phyloP scores from a whole-genome alignment of 108 stramenopile species.

The Skeletonema menzelii region DNA sequence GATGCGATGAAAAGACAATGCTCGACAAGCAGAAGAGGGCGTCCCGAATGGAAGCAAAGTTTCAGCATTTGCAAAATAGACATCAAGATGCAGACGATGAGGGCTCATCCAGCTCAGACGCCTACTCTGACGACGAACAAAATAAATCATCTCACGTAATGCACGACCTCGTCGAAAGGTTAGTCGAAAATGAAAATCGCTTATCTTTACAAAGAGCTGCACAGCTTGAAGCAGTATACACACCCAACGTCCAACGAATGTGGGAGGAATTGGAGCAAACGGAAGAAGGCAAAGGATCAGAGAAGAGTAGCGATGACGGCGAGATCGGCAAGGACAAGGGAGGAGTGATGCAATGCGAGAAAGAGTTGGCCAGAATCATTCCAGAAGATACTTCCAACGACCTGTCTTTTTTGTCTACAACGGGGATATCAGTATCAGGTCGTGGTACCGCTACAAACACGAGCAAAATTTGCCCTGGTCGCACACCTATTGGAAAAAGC shows the following conservation, averaged over 20 bases:
- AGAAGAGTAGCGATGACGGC: neutral
- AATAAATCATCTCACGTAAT: conserved; percentile 19
- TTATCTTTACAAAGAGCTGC: conserved; percentile 21
- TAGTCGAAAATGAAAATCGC: conserved; percentile 38
- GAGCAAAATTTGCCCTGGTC: conserved; percentile 32
- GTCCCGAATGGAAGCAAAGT: conserved; percentile 4
- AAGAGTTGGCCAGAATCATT: neutral
- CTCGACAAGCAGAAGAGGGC: conserved; percentile 21
- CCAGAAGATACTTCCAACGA: neutral
- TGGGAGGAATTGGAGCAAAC: conserved; percentile 29
- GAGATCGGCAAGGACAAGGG: neutral
- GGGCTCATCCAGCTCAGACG: conserved; percentile 3
- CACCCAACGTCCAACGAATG: conserved; percentile 21
- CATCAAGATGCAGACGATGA: conserved; percentile 9
- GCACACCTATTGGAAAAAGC: conserved; percentile 10
- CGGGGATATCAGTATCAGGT: conserved; percentile 41
- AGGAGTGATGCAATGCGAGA: neutral
- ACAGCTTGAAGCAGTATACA: conserved; percentile 14
- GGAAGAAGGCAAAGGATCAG: neutral
- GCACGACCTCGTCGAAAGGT: conserved; percentile 30
- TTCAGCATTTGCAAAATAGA: conserved; percentile 11
- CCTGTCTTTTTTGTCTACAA: neutral
- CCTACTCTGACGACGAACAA: conserved; percentile 12
- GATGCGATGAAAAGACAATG: conserved; percentile 37
- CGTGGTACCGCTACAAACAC: conserved; percentile 27